Evolutionary conservation across 352 stramenopile genomes (phyloP).

Genomic region (Paralagenidium karlingii): DNA sequence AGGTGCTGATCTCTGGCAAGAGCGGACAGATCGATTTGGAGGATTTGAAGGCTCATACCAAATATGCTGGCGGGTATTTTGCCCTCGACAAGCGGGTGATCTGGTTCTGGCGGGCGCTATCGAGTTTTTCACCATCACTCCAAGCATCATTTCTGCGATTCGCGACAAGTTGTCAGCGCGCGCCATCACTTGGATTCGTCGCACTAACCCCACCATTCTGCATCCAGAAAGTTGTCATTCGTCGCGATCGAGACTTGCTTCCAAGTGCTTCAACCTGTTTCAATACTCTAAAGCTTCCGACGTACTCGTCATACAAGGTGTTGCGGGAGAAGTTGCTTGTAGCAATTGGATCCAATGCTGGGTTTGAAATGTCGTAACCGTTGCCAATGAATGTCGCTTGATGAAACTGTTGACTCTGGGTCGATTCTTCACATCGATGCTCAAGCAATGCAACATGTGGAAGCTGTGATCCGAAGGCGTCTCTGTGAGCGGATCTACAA

Average conservation of each 20-base stretch:
- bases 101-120: conserved; percentile 61
- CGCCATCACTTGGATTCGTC: conserved; percentile 91
- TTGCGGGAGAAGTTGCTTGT: conserved; percentile 89
- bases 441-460: too few species aligned
- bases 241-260: conserved; percentile 74
- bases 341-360: conserved; percentile 87
- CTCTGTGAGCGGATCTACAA: too few species aligned
- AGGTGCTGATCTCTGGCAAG: conserved; percentile 88
- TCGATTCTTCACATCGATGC: too few species aligned
- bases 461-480: too few species aligned
- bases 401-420: too few species aligned
- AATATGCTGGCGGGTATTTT: conserved; percentile 92
- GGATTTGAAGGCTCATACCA: conserved; percentile 83
- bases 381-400: neutral
- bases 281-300: conserved; percentile 96
- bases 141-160: conserved; percentile 88
- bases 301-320: conserved; percentile 91
- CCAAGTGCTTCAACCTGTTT: conserved; percentile 94
- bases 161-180: conserved; percentile 90
- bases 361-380: conserved; percentile 92
- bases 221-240: conserved; percentile 66
- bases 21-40: conserved; percentile 36
- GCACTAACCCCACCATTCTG: conserved; percentile 91
- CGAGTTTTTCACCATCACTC: conserved; percentile 71
- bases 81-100: conserved; percentile 54